Percentiles rank a stretch among this genome's conserved stretches.
Evolutionary conservation across 371 early-diverging fungal genomes (phyloP).

Genomic region (Haplosporangium sp.): DNA sequence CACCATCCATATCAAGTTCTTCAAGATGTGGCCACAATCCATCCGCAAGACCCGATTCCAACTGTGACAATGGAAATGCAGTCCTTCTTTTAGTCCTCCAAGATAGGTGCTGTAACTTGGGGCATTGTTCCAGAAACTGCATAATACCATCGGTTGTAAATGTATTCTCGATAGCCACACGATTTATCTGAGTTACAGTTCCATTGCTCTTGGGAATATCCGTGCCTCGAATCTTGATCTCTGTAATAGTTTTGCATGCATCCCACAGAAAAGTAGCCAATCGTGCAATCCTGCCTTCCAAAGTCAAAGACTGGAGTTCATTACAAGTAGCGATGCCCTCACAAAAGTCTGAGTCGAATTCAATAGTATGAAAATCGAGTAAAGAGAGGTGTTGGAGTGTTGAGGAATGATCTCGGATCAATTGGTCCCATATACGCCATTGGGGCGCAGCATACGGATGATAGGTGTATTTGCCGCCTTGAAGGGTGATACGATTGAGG

Average conservation of each 20-base stretch:
- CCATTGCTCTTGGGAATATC: not conserved
- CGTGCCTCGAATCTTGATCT: not conserved
- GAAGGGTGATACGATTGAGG: slow-evolving; percentile 7
- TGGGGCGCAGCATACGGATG: not conserved
- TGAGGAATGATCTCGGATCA: not conserved
- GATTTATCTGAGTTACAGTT: not conserved
- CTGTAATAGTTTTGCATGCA: slow-evolving; percentile 1
- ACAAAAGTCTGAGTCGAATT: not conserved
- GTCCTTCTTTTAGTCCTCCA: not conserved
- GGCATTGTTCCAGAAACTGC: not conserved
- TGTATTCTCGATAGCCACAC: not conserved
- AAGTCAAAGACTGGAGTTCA: not conserved
- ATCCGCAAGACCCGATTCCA: not conserved
- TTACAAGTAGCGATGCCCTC: not conserved
- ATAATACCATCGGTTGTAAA: too few species aligned
- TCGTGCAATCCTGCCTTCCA: not conserved
- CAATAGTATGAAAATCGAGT: not conserved
- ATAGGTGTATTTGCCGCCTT: not conserved
- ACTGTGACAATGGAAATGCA: not conserved
- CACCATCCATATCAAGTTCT: not conserved
- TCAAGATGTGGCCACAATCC: slow-evolving; percentile 7
- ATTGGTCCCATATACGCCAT: not conserved
- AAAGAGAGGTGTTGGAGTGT: slow-evolving; percentile 8
- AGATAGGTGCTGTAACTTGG: not conserved
- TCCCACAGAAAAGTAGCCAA: not conserved